phyloP scores from a whole-genome alignment of 2,329 filamentous ascomycete genomes.

The Pseudogymnoascus sp. region DNA sequence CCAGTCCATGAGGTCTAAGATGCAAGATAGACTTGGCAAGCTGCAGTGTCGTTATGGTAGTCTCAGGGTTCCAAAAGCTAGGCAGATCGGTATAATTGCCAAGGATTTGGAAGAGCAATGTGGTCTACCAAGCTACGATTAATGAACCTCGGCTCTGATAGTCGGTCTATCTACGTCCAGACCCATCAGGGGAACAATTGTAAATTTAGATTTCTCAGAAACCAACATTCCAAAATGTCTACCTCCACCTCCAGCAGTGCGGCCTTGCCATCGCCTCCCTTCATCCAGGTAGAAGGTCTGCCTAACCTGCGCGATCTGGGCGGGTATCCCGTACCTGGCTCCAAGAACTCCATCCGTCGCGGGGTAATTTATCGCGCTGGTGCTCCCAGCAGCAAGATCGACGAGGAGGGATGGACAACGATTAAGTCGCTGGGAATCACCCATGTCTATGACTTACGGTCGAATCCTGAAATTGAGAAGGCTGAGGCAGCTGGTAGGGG shows the following conservation, averaged over 20 bases:
- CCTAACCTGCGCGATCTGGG: constrained; percentile 65
- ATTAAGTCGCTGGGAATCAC: constrained; percentile 52
- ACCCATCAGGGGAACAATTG: background rate
- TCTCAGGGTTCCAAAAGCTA: background rate
- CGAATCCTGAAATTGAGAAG: constrained; percentile 50
- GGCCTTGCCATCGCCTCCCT: constrained; percentile 39
- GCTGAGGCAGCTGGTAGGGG: constrained; percentile 31
- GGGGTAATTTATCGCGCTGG: constrained; percentile 61
- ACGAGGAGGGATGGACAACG: background rate
- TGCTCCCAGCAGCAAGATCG: constrained; percentile 42
- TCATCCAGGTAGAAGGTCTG: constrained; percentile 50
- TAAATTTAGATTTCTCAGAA: background rate
- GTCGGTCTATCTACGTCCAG: background rate
- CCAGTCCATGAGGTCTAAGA: background rate
- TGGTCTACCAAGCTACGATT: background rate
- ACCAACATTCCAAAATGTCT: constrained; percentile 17
- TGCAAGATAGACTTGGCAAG: background rate
- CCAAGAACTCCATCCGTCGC: constrained; percentile 39
- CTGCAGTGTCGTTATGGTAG: background rate
- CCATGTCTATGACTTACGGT: constrained; percentile 64
- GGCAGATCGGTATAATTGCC: background rate
- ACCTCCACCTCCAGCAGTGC: background rate
- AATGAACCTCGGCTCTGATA: constrained; percentile 4
- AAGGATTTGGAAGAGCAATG: background rate
- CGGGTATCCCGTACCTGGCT: constrained; percentile 44